These are phyloP conservation scores for Coniferiporia weirii DNA, from an alignment of 1,284 basidiomycete genomes.

Conservation along the genomic window DNA sequence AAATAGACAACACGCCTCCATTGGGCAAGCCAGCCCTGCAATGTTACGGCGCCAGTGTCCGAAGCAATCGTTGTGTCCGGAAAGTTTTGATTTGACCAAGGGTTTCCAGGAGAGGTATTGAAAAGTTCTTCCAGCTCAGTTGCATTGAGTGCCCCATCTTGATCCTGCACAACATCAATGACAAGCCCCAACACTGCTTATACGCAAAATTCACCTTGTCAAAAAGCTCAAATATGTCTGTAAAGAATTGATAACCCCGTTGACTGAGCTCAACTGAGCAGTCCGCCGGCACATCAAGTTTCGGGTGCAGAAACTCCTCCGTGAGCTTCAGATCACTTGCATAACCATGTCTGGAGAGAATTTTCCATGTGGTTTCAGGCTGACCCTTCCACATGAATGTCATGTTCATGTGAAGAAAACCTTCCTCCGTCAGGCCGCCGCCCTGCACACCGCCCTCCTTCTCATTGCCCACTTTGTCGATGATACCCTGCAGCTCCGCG, in stretches of 20 bases:
- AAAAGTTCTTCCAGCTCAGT: constrained; percentile 89
- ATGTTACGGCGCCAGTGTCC: constrained; percentile 84
- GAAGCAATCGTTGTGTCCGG: constrained; percentile 89
- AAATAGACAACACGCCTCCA: constrained; percentile 69
- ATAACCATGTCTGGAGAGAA: constrained; percentile 92
- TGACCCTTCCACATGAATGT: constrained; percentile 96
- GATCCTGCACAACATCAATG: constrained; percentile 53
- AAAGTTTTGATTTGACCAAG: constrained; percentile 84
- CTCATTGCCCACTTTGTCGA: constrained; percentile 77
- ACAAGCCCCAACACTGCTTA: constrained; percentile 1
- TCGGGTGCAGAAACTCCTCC: constrained; percentile 84
- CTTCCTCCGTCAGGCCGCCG: constrained; percentile 85
- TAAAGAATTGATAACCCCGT: constrained; percentile 94
- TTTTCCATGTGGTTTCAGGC: constrained; percentile 97
- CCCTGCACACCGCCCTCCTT: constrained; percentile 63
- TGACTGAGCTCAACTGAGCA: constrained; percentile 94
- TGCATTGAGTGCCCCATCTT: constrained; percentile 87
- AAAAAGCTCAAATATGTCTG: constrained; percentile 94
- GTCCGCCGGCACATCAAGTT: constrained; percentile 91
- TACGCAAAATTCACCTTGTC: constrained; percentile 65
- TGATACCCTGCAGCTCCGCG: constrained; percentile 91
- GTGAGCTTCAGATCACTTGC: constrained; percentile 88
- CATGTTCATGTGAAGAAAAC: constrained; percentile 94
- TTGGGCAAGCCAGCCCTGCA: constrained; percentile 97
- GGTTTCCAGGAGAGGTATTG: constrained; percentile 91